Base-by-base conservation (phyloP, 1,284 basidiomycete genomes). In the Ganoderma leucocontextum region DNA sequence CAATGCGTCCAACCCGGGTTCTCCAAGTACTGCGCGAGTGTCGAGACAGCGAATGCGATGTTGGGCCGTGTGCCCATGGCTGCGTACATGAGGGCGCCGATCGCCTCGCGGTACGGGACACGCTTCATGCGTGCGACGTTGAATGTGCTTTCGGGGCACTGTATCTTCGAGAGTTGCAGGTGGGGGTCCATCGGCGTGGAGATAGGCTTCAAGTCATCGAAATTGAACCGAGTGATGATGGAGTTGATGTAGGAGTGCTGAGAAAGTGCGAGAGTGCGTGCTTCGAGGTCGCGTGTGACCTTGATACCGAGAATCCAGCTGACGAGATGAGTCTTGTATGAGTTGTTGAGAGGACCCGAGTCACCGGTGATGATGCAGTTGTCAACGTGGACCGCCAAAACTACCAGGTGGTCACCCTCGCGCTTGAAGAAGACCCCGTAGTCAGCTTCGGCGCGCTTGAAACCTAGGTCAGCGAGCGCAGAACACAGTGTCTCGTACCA, bases 301-400 rank as follows among this genome's bases (percentile, higher is more conserved):
- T 29, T 29, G 29, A 29, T 29, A 2, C 29, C 29, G 29, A 29
- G 29, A 2, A 29, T 29, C 29, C 29, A 29, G 29, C 29, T 29
- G 29, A 29, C 29, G 7, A 83, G 69, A 3, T 72, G 64, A 4
- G 55, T 52, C 64, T 80, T 78, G 69, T 76, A 67, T 8, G 67
- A 47, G 2, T 67, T 60, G 33, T 79, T 72, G 9, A 73, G 67
- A 9, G 44, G 60, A 0, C 42, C 22, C 5, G 71, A 67, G 3
- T 49, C 75, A 1, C 73, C 70, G 19, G 62, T 68, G 39, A 79
- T 72, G 2, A 74, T 72, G 35, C 72, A 72, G 68, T 82, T 78
- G 67, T 82, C 80, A 81, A 29, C 29, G 29, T 29, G 29, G 29
- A 29, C 29, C 2, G 29, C 29, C 29, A 29, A 29, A 2, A 29